These are phyloP conservation scores for Russula brevipes DNA, from an alignment of 768 basidiomycete species.

Conservation along the genomic window DNA sequence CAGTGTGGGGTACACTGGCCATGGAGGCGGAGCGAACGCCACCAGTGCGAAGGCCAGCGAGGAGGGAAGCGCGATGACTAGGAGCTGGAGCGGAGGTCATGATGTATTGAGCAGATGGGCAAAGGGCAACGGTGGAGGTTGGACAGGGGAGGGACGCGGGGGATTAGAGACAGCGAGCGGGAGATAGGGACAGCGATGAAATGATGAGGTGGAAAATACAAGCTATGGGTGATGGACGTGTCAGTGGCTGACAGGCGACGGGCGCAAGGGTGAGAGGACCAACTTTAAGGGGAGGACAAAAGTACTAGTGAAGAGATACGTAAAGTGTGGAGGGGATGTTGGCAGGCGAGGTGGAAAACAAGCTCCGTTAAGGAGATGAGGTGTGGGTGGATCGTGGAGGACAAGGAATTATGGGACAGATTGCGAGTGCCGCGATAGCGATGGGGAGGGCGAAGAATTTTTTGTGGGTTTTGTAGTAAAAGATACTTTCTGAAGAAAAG, in stretches of 20 bases:
- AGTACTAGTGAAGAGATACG: slow-evolving; percentile 18
- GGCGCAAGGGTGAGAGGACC: background rate
- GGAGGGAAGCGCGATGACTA: slow-evolving; percentile 73
- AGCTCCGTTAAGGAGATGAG: slow-evolving; percentile 16
- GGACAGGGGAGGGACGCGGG: slow-evolving; percentile 21
- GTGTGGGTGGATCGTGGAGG: slow-evolving; percentile 18
- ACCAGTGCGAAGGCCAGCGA: slow-evolving; percentile 84
- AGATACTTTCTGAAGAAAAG: slow-evolving; percentile 5
- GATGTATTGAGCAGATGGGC: slow-evolving; percentile 19
- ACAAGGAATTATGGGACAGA: slow-evolving; percentile 22
- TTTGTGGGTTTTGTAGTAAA: slow-evolving; percentile 12
- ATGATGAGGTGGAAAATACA: slow-evolving; percentile 32
- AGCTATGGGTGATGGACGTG: slow-evolving; percentile 27
- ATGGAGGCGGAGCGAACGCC: slow-evolving; percentile 71
- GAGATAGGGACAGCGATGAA: slow-evolving; percentile 24
- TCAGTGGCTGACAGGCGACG: slow-evolving; percentile 17
- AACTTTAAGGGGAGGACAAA: slow-evolving; percentile 18
- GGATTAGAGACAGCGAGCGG: slow-evolving; percentile 26
- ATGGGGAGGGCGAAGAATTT: slow-evolving; percentile 9
- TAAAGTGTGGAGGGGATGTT: slow-evolving; percentile 24
- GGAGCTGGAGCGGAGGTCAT: slow-evolving; percentile 43
- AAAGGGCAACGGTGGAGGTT: slow-evolving; percentile 23
- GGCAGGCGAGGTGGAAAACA: slow-evolving; percentile 1
- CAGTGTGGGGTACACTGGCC: slow-evolving; percentile 55
- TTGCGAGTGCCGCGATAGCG: slow-evolving; percentile 20